phyloP scores from a whole-genome alignment of 495 filamentous ascomycete species.

The Penicillium paxilli region DNA sequence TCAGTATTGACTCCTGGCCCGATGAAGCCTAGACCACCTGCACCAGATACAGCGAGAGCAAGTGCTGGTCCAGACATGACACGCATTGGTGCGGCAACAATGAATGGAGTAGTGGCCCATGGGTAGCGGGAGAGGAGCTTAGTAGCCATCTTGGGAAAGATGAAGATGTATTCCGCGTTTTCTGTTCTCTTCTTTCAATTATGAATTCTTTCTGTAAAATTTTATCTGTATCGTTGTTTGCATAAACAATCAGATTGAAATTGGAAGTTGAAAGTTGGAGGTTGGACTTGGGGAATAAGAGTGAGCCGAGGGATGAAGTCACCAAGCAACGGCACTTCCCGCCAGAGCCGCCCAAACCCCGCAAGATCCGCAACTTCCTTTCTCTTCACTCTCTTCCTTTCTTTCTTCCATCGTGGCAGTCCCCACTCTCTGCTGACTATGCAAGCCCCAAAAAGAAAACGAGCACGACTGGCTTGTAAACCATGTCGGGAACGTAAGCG shows the following conservation, averaged over 20 bases:
- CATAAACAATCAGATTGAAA: not conserved
- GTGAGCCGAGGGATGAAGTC: constrained; percentile 2
- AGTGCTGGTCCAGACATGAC: constrained; percentile 62
- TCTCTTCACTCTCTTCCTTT: not conserved
- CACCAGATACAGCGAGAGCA: constrained; percentile 57
- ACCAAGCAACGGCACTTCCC: not conserved
- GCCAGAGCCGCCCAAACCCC: constrained; percentile 3
- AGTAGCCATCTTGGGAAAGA: constrained; percentile 11
- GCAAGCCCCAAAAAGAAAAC: constrained; percentile 31
- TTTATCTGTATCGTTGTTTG: too few relatives aligned
- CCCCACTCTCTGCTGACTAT: too few relatives aligned
- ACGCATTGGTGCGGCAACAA: constrained; percentile 73
- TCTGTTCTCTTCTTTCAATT: too few relatives aligned
- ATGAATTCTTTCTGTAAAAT: not conserved
- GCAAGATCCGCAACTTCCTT: constrained; percentile 14
- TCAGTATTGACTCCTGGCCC: constrained; percentile 39
- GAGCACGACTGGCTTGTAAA: constrained; percentile 41
- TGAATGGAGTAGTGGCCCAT: constrained; percentile 62
- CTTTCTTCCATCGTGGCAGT: not conserved
- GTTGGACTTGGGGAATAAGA: too few relatives aligned
- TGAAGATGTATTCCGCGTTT: too few relatives aligned
- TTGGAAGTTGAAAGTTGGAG: not conserved
- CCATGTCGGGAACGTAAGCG: constrained; percentile 52
- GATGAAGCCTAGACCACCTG: constrained; percentile 64
- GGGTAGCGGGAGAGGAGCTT: constrained; percentile 50